Evolutionary conservation across 805 yeast genomes (phyloP), one percentile per base, ranked within the genome.

Genomic region (Lachancea meyersii): DNA sequence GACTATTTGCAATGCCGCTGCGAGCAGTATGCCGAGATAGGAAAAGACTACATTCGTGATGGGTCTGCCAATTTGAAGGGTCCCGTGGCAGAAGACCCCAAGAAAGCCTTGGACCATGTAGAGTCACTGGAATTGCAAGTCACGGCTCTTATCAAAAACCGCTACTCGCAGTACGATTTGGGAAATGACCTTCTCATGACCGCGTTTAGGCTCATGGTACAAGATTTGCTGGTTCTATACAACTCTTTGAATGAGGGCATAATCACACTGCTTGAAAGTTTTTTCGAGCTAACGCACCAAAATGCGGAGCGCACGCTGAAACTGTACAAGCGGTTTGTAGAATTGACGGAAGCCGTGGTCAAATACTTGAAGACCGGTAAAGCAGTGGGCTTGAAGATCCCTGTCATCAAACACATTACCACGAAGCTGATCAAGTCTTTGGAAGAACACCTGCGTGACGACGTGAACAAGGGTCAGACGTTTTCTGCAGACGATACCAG

Each of bases 401-500:
- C 98, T 28, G 89, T 95, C 11, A 89, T 93, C 48, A 86, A 86
- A 60, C 98, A 93, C 65, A 97, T 97, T 1, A 97, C 97, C 18
- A 89, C 97, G 2, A 93, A 95, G 20, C 72, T 93, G 49, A 84
- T 95, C 3, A 74, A 80, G 26, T 81, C 94, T 11, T 74, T 93
- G 48, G 93, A 87, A 58, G 96, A 89, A 53, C 94, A 91, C 61
- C 68, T 93, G 51, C 75, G 80, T 50, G 97, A 91, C 58, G 87
- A 89, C 31, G 91, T 85, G 54, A 47, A 38, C 31, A 50, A 49
- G 13, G 51, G 31, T 40, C 55, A 37, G 53, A 49, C 43, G 45
- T 50, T 40, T 43, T 47, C 36, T 35, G 31, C 46, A 41, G 40
- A 35, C 32, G 49, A 41, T 38, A 39, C 46, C 19, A 45, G 46